phyloP scores from a whole-genome alignment of 768 basidiomycete species.

The Tubosaeta sp. region DNA sequence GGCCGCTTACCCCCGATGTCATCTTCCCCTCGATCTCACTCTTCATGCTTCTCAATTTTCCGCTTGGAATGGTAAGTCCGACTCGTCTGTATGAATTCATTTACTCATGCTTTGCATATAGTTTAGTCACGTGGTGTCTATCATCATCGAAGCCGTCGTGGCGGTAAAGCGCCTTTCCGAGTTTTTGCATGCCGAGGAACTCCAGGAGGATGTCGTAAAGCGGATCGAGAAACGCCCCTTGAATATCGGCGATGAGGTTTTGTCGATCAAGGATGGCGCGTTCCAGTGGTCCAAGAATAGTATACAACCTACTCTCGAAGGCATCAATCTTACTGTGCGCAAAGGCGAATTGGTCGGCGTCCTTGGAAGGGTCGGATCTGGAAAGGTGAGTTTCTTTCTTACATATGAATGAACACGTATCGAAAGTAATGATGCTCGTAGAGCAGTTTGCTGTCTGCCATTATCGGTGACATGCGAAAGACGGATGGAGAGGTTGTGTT shows the following conservation, averaged over 20 bases:
- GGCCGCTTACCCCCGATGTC: slow-evolving; percentile 79
- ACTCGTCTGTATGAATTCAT: too few species aligned
- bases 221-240: slow-evolving; percentile 41
- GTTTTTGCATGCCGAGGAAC: slow-evolving; percentile 75
- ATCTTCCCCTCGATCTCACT: slow-evolving; percentile 96
- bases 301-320: slow-evolving; percentile 63
- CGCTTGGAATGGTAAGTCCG: slow-evolving; percentile 72
- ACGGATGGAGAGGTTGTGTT: slow-evolving; percentile 68
- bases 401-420: not conserved
- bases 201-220: slow-evolving; percentile 74
- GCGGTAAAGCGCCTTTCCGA: slow-evolving; percentile 73
- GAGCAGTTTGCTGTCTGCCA: slow-evolving; percentile 73
- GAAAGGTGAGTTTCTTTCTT: slow-evolving; percentile 55
- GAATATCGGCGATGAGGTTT: slow-evolving; percentile 58
- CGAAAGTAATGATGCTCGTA: slow-evolving; percentile 19
- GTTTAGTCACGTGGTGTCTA: slow-evolving; percentile 71
- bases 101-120: slow-evolving; percentile 21
- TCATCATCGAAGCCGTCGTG: slow-evolving; percentile 82
- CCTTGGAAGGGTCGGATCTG: slow-evolving; percentile 85
- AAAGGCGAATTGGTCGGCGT: slow-evolving; percentile 86
- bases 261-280: slow-evolving; percentile 70
- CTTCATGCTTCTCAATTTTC: slow-evolving; percentile 85
- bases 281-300: slow-evolving; percentile 71
- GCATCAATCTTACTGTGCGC: slow-evolving; percentile 65
- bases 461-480: slow-evolving; percentile 84